These are phyloP conservation scores for Celoporthe dispersa DNA, from an alignment of 2,329 filamentous ascomycete genomes.

Conservation along the genomic window DNA sequence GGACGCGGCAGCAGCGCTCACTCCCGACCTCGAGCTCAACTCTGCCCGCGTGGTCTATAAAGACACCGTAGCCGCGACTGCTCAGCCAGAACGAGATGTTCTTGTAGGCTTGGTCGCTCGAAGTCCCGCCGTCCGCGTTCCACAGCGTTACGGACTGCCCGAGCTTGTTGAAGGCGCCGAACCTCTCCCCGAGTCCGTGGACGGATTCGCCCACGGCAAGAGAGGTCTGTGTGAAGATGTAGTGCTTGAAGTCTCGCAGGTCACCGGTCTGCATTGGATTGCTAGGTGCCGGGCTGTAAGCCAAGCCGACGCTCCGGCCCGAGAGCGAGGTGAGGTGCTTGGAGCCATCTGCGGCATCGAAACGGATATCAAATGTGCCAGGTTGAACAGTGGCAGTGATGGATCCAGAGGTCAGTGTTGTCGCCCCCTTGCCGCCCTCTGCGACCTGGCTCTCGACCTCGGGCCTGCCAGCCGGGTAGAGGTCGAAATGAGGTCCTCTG, in stretches of 20 bases:
- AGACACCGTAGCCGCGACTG: constrained; percentile 76
- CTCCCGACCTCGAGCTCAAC: constrained; percentile 76
- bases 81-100: constrained; percentile 73
- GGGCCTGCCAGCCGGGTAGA: constrained; percentile 58
- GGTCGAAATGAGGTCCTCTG: constrained; percentile 60
- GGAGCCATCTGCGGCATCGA: constrained; percentile 54
- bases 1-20: constrained; percentile 72
- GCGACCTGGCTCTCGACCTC: constrained; percentile 44
- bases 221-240: constrained; percentile 61
- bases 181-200: constrained; percentile 76
- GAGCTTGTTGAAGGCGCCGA: constrained; percentile 77
- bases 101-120: constrained; percentile 73
- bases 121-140: constrained; percentile 68
- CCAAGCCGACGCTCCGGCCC: constrained; percentile 60
- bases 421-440: constrained; percentile 46
- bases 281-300: constrained; percentile 57
- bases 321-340: constrained; percentile 59
- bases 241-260: constrained; percentile 56
- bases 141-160: constrained; percentile 70
- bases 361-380: constrained; percentile 59
- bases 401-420: constrained; percentile 54
- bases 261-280: constrained; percentile 59
- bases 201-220: constrained; percentile 67
- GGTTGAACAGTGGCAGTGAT: constrained; percentile 57
- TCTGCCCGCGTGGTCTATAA: constrained; percentile 71